Base-by-base conservation (phyloP, 371 early-diverging fungal genomes). In the Batkoa obscura region DNA sequence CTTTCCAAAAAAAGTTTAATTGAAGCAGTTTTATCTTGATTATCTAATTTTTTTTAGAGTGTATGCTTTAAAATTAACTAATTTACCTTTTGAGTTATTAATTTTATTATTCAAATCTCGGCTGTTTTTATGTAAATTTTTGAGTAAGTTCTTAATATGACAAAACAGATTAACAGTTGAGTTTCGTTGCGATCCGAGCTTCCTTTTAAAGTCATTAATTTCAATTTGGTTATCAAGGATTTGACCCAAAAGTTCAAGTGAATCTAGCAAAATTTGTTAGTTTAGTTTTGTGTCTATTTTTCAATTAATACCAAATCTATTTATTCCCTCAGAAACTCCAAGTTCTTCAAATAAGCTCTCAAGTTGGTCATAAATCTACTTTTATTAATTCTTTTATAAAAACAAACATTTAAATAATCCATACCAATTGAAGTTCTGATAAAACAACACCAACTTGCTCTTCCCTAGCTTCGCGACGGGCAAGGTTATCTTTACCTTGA, bases 311-410 rank as follows among this genome's bases (percentile, higher is more conserved):
- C 47, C 47, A 47, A 47, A 47, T n/a, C 47, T 17, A 4, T 31
- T n/a, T 8, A 31, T 47, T 30, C 31, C 47, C 31, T 31, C 31
- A 13, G 3, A 23, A 13, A n/a, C n/a, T 17, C 47, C 47, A 13
- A 47, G 47, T 47, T 47, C 47, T 17, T 47, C 47, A 47, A 47
- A 47, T 30, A 47, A 47, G 13, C 47, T 47, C 13, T 47, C 47
- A 23, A 47, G 23, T n/a, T 17, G 47, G 31, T 47, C 47, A 47
- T 47, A 47, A 47, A 47, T 47, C 47, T 47, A 31, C 13, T 8
- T 47, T 47, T 3, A n/a, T n/a, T n/a, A n/a, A n/a, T 47, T 17
- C n/a, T n/a, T 47, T 6, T 30, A 47, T 12, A 31, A 30, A 8
- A 13, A 47, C 23, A 4, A 12, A 47, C n/a, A n/a, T n/a, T n/a